phyloP scores from a whole-genome alignment of 1,139 yeast species.

The Protomyces macrosporus region DNA sequence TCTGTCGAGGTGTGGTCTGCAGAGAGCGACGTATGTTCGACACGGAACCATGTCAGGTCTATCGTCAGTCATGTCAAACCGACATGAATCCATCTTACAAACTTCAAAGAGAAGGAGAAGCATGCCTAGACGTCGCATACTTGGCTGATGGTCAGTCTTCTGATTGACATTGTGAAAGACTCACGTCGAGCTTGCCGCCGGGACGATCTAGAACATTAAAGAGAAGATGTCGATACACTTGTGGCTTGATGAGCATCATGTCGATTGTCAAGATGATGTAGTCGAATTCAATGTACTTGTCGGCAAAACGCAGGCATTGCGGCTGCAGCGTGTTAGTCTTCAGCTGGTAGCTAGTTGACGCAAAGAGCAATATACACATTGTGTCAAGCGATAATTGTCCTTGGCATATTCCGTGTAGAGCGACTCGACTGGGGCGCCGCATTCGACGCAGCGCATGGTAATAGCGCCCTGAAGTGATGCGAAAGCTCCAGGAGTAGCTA shows the following conservation, averaged over 20 bases:
- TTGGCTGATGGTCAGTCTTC: background rate
- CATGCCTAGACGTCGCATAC: conserved; percentile 45
- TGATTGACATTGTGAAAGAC: conserved; percentile 27
- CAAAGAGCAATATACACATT: conserved; percentile 45
- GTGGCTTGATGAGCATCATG: conserved; percentile 72
- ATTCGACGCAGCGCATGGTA: conserved; percentile 82
- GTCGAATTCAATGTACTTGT: conserved; percentile 87
- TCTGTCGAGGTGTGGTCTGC: conserved; percentile 3
- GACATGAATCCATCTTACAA: background rate
- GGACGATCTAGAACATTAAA: conserved; percentile 56
- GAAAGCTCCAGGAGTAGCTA: too few species aligned
- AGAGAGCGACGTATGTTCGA: conserved; percentile 51
- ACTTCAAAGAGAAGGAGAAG: conserved; percentile 80
- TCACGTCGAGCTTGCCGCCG: conserved; percentile 11
- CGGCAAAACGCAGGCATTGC: conserved; percentile 68
- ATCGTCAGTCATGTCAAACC: background rate
- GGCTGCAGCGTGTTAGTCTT: conserved; percentile 34
- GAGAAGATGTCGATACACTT: conserved; percentile 83
- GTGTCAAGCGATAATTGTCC: conserved; percentile 72
- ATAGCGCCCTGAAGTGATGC: too few species aligned
- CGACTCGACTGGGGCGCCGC: conserved; percentile 59
- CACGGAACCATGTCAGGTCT: conserved; percentile 85
- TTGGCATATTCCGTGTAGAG: conserved; percentile 70
- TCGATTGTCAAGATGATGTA: conserved; percentile 78
- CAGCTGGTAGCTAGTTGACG: background rate